Base-by-base conservation (phyloP, 2,329 filamentous ascomycete genomes). In the Sporothrix variecibatus region DNA sequence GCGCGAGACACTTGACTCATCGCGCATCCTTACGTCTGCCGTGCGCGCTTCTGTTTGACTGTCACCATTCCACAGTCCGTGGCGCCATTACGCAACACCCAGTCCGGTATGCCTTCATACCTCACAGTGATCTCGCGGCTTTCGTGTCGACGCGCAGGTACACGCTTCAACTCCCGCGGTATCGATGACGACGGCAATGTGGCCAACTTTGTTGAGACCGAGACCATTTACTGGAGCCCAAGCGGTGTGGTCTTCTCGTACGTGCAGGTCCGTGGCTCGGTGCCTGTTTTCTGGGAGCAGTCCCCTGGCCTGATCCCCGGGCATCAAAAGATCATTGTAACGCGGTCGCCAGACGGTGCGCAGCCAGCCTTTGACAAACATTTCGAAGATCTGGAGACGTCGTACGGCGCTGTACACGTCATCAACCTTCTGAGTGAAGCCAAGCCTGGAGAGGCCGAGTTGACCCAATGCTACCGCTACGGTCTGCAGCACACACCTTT, bases 101-200 rank as follows among this genome's bases (percentile, higher is more conserved):
- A 85, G 60, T 91, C 91, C 6, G 94, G 94, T 2, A 86, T 94
- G 77, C 94, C 95, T 0, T 95, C 94, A 1, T 92, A 90, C 72
- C 86, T 99, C 78, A 98, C 95, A 0, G 86, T 98, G 28, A 96
- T 98, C 76, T 98, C 96, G 1, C 90, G 96, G 43, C 86, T 98
- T 51, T 98, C 96, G 1, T 98, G 95, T 80, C 89, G 91, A 78
- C 90, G 95, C 83, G 96, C 96, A 23, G 96, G 96, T 28, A 99
- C 96, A 20, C 89, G 96, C 56, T 99, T 98, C 86, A 98, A 98
- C 81, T 92, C 95, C n/a, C 89, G 96, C 78, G 96, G 96, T 53
- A 97, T 99, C 77, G 96, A 99, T 80, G 96, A 99, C 81, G 94
- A 98, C 80, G 96, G 96, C 17, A 94, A 98, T 79, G 96, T 98